A percentile compares a stretch with the other conserved stretches of the same genome.
Conservation (phyloP, 2,329 filamentous ascomycete genomes). For the Chaetomiaceae sp. region DNA sequence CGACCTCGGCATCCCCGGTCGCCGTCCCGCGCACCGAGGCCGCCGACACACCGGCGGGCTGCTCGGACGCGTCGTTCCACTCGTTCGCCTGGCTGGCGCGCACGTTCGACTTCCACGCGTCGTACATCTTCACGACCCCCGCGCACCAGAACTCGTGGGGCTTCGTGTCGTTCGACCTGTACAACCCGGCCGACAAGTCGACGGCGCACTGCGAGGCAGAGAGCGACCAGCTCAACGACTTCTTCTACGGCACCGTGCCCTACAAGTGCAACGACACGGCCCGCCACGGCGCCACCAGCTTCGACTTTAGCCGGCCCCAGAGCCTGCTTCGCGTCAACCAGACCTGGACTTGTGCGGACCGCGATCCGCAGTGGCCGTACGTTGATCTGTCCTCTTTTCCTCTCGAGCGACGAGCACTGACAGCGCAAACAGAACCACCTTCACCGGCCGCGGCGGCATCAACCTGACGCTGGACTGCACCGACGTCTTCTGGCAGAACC, state of each 20-base stretch:
- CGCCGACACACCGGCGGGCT: conserved; percentile 24
- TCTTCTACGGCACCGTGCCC: conserved; percentile 42
- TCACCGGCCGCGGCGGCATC: conserved; percentile 29
- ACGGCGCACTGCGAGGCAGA: conserved; percentile 32
- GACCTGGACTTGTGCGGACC: conserved; percentile 41
- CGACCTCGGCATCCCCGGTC: conserved; percentile 1
- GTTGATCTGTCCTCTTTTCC: conserved; percentile 12
- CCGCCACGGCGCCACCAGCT: conserved; percentile 30
- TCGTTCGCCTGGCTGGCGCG: conserved; percentile 37
- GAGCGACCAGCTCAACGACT: conserved; percentile 40
- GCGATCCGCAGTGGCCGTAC: conserved; percentile 35
- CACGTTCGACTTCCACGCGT: conserved; percentile 44
- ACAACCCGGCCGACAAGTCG: conserved; percentile 38
- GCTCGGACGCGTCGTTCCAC: conserved; percentile 29
- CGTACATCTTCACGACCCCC: conserved; percentile 44
- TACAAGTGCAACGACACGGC: conserved; percentile 39
- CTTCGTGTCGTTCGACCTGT: conserved; percentile 43
- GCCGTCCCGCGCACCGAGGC: conserved; percentile 2
- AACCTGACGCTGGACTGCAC: conserved; percentile 33
- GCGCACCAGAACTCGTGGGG: conserved; percentile 46
- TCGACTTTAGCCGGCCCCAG: conserved; percentile 36
- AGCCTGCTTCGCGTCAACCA: conserved; percentile 39
- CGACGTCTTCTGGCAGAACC: conserved; percentile 31
- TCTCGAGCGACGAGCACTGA: conserved; percentile 4
- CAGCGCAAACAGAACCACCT: conserved; percentile 25